Evolutionary conservation across 345 rosid species (phyloP).

Genomic region (Dipteronia sinensis): DNA sequence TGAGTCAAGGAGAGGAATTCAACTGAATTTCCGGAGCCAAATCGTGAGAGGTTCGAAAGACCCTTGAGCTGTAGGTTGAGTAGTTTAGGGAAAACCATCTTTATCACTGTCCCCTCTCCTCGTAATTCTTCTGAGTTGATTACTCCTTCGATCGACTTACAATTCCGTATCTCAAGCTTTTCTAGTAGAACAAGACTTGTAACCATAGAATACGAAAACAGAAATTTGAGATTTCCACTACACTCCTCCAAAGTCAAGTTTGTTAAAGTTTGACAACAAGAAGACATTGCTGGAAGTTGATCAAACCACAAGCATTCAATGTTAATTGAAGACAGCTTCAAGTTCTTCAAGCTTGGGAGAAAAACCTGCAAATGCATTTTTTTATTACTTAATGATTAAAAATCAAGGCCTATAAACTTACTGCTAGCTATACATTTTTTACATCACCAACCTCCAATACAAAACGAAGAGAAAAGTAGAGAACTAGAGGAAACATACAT

Average conservation of each 20-base stretch:
- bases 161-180: background rate
- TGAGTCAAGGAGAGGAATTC: background rate
- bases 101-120: background rate
- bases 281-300: background rate
- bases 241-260: background rate
- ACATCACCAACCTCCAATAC: too few species aligned
- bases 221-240: background rate
- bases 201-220: conserved; percentile 9
- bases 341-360: conserved; percentile 12
- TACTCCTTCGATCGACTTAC: background rate
- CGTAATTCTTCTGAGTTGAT: background rate
- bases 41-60: background rate
- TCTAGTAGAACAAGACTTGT: background rate
- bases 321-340: background rate
- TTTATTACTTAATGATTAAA: background rate
- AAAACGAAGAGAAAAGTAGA: too few species aligned
- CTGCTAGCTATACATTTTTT: too few species aligned
- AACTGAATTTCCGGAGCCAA: background rate
- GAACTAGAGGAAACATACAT: background rate
- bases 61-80: background rate
- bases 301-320: conserved; percentile 15
- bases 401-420: too few species aligned
- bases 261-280: conserved; percentile 3
- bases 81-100: background rate
- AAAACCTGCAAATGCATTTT: too few species aligned